Evolutionary conservation across 768 basidiomycete species (phyloP), one percentile per base, ranked within the genome.

Genomic region (Hygrophoropsis aurantiaca): DNA sequence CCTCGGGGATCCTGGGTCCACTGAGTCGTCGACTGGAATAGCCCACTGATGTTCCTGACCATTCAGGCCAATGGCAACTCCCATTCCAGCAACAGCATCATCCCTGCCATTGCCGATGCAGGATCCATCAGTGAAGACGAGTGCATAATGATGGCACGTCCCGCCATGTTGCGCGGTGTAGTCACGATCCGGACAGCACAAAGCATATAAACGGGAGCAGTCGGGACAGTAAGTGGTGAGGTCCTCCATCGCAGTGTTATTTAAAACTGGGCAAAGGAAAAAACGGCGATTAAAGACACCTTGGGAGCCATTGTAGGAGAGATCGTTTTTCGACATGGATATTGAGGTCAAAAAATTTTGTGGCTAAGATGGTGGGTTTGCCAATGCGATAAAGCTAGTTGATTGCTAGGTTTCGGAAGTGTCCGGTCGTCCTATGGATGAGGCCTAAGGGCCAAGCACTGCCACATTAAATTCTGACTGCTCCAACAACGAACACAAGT

Each of bases 61-160:
- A 2, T 4, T 4, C 2, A 6, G 27, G 13, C 68, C 69, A 15
- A 65, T 44, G 7, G 57, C 58, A 11, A 65, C 55, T 3, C 66
- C 68, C 11, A 70, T 55, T 0, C 69, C 68, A 11, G 65, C 54
- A 3, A 38, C 57, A 1, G 68, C 70, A 0, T 20, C 48, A 1
- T 33, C 32, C 7, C 21, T 40, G 1, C 68, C 65, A 36, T 72
- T 71, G 4, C 44, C 40, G 18, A 51, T 11, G 42, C 70, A 72
- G 5, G 68, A 54, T 5, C 71, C 71, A 30, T 69, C 70, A 8
- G 62, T 60, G 52, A 62, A 69, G n/a, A 59, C 62, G 23, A 71
- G n/a, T n/a, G 44, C 44, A 40, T 56, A 56, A 23, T 59, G 42
- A 38, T 65, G 64, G 40, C 67, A 67, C 4, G 19, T 8, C 50